Conservation (phyloP, 495 filamentous ascomycete genomes). For the Penicillium ucsense region DNA sequence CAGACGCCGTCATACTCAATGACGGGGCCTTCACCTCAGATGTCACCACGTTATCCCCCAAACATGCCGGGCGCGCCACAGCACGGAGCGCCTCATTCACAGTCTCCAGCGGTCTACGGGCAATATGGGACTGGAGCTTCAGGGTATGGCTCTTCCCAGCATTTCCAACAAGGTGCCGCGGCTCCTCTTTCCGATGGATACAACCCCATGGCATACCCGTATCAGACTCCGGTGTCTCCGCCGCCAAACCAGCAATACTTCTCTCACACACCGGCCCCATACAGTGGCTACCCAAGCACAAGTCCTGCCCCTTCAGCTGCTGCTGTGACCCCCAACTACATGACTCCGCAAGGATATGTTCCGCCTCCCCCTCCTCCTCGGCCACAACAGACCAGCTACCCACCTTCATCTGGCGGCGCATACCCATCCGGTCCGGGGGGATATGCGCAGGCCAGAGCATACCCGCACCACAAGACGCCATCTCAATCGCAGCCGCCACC, state of each 20-base stretch:
- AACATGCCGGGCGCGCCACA: constrained; percentile 17
- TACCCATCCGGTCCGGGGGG: constrained; percentile 52
- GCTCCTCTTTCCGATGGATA: constrained; percentile 40
- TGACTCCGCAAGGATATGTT: constrained; percentile 70
- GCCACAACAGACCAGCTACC: constrained; percentile 67
- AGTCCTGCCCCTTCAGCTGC: constrained; percentile 25
- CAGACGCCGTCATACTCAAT: constrained; percentile 29
- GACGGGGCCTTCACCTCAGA: constrained; percentile 27
- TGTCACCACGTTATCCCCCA: constrained; percentile 42
- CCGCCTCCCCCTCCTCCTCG: constrained; percentile 85
- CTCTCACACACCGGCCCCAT: constrained; percentile 29
- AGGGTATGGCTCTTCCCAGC: constrained; percentile 25
- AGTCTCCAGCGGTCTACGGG: constrained; percentile 35
- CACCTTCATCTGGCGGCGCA: constrained; percentile 33
- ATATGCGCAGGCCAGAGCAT: constrained; percentile 41
- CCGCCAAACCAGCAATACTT: constrained; percentile 37
- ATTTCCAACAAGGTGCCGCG: constrained; percentile 39
- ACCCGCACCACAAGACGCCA: constrained; percentile 29
- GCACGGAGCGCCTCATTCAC: constrained; percentile 24
- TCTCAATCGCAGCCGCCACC: constrained; percentile 37
- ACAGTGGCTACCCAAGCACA: constrained; percentile 23
- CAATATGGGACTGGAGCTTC: constrained; percentile 26
- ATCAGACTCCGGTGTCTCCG: constrained; percentile 36
- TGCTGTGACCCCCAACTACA: constrained; percentile 21
- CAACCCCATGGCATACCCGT: constrained; percentile 47